Evolutionary conservation across 2,329 filamentous ascomycete species (phyloP).

Genomic region (Hypoxylon rubiginosum): DNA sequence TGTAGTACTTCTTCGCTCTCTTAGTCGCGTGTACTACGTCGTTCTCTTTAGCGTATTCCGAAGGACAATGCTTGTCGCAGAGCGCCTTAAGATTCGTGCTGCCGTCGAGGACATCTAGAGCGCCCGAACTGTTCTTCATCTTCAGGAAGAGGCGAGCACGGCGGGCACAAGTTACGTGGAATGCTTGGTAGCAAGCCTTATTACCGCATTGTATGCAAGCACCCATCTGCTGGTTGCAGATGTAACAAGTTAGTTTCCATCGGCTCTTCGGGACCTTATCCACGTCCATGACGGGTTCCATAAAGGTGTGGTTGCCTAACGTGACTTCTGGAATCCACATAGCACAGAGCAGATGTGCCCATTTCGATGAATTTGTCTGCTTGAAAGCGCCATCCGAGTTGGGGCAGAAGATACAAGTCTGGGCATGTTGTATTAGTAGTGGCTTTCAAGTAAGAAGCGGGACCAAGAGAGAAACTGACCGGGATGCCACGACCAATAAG

Average conservation of each 20-base stretch:
- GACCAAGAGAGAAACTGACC: slow-evolving; percentile 61
- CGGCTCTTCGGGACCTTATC: slow-evolving; percentile 96
- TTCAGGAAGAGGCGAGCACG: slow-evolving; percentile 89
- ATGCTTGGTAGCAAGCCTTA: slow-evolving; percentile 96
- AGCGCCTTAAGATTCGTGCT: slow-evolving; percentile 90
- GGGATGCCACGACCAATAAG: slow-evolving; percentile 92
- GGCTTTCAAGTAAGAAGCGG: slow-evolving; percentile 18
- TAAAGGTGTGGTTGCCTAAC: slow-evolving; percentile 94
- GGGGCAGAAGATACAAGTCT: slow-evolving; percentile 98
- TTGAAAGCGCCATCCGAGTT: slow-evolving; percentile 99
- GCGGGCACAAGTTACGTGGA: slow-evolving; percentile 96
- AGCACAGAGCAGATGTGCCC: slow-evolving; percentile 95
- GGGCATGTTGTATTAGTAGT: slow-evolving; percentile 28
- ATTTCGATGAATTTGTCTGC: slow-evolving; percentile 95
- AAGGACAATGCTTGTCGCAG: slow-evolving; percentile 93
- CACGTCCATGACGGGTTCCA: slow-evolving; percentile 98
- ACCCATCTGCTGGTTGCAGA: slow-evolving; percentile 97
- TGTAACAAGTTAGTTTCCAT: slow-evolving; percentile 95
- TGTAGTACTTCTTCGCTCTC: slow-evolving; percentile 90
- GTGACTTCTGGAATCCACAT: slow-evolving; percentile 99
- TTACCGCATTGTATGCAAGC: slow-evolving; percentile 98
- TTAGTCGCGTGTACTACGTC: slow-evolving; percentile 83
- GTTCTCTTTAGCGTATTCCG: slow-evolving; percentile 89
- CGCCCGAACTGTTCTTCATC: slow-evolving; percentile 94
- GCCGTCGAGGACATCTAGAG: slow-evolving; percentile 81